Evolutionary conservation across 768 basidiomycete genomes (phyloP).

Genomic region (Agaricus blazei): DNA sequence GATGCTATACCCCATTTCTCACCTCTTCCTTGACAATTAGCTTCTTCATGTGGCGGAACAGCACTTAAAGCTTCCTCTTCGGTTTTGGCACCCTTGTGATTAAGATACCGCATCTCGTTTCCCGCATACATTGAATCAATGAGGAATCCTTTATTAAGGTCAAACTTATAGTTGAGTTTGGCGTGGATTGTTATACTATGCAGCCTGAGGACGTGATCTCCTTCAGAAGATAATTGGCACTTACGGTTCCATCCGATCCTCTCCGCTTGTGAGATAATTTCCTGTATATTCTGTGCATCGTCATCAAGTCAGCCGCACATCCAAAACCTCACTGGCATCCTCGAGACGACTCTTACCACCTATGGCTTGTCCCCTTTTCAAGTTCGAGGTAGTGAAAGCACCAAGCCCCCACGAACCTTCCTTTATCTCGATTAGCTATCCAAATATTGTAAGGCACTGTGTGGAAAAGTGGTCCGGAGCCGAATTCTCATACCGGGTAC

Average conservation of each 20-base stretch:
- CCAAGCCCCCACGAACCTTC: constrained; percentile 8
- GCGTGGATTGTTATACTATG: constrained; percentile 37
- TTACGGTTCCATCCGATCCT: constrained; percentile 48
- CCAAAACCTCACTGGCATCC: background rate
- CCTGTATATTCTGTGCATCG: constrained; percentile 56
- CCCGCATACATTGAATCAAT: constrained; percentile 56
- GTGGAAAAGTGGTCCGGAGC: background rate
- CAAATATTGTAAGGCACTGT: background rate
- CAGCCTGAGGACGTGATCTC: constrained; percentile 15
- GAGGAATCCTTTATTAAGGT: constrained; percentile 37
- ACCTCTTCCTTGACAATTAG: constrained; percentile 3
- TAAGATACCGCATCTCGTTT: constrained; percentile 65
- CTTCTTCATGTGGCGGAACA: background rate
- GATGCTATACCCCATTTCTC: background rate
- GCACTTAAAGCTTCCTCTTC: constrained; percentile 35
- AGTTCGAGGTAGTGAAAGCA: background rate
- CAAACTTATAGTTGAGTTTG: constrained; percentile 58
- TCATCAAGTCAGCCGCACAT: background rate
- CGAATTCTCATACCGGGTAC: constrained; percentile 34
- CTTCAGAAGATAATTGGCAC: constrained; percentile 14
- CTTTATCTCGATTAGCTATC: constrained; percentile 2
- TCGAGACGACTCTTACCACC: constrained; percentile 11
- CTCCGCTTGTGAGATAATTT: constrained; percentile 16
- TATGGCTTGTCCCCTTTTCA: constrained; percentile 4
- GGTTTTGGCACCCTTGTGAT: constrained; percentile 36